Evolutionary conservation across 225 moss, liverwort and hornwort species (phyloP).

Genomic region (Rhytidiadelphus loreus): DNA sequence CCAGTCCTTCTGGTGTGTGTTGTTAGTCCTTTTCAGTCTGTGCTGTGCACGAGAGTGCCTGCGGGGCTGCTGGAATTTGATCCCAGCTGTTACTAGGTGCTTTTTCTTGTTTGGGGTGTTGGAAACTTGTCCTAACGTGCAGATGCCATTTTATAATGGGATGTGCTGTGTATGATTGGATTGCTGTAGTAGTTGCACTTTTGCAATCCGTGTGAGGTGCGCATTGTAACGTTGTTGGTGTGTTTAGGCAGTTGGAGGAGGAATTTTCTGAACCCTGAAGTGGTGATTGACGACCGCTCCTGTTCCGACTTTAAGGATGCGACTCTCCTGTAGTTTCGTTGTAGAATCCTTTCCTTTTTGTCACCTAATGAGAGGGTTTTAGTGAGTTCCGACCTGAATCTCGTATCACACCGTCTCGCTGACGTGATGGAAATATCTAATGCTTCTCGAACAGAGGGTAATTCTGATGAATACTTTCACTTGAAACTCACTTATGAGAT

Average conservation of each 20-base stretch:
- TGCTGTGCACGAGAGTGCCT: fast-evolving
- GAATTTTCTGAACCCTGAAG: too few relatives aligned
- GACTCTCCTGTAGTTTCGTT: too few relatives aligned
- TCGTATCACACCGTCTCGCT: too few relatives aligned
- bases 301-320: fast-evolving
- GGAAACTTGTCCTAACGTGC: fast-evolving
- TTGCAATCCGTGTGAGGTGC: not conserved
- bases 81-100: too few relatives aligned
- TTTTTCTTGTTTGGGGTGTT: not conserved
- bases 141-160: not conserved
- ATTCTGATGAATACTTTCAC: too few relatives aligned
- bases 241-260: too few relatives aligned
- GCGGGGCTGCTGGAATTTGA: too few relatives aligned
- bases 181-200: not conserved
- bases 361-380: not conserved
- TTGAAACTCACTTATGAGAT: too few relatives aligned
- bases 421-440: fast-evolving
- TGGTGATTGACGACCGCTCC: too few relatives aligned
- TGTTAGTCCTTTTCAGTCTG: too few relatives aligned
- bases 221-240: not conserved
- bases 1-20: not conserved
- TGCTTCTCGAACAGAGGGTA: not conserved
- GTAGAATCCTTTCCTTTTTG: fast-evolving
- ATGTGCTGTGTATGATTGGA: not conserved
- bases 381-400: not conserved